A percentile compares a stretch with the other conserved stretches of the same genome.
phyloP scores from a whole-genome alignment of 352 stramenopile species.

The Phytophthora pluvialis region DNA sequence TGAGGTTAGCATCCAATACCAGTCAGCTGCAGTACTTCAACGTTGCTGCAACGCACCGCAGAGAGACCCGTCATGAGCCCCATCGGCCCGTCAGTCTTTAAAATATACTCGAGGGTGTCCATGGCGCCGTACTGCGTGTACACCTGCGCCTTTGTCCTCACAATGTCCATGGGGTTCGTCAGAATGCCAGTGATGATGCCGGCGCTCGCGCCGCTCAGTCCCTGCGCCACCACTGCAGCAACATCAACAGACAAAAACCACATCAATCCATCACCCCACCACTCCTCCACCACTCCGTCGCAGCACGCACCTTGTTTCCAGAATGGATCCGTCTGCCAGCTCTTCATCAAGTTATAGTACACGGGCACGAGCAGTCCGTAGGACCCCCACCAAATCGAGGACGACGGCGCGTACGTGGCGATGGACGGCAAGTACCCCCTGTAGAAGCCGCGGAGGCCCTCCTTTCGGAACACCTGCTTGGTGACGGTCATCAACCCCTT shows the following conservation, averaged over 20 bases:
- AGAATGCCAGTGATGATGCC: conserved; percentile 82
- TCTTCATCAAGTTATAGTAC: conserved; percentile 70
- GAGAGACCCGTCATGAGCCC: conserved; percentile 86
- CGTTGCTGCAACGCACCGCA: conserved; percentile 53
- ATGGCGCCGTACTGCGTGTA: conserved; percentile 87
- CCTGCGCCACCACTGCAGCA: conserved; percentile 69
- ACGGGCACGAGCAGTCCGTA: conserved; percentile 82
- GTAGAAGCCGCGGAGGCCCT: conserved; percentile 85
- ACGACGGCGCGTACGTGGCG: conserved; percentile 86
- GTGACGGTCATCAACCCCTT: conserved; percentile 68
- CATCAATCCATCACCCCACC: not conserved
- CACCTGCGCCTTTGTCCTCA: conserved; percentile 84
- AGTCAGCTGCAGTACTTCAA: not conserved
- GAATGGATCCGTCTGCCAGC: conserved; percentile 67
- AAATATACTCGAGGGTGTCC: conserved; percentile 86
- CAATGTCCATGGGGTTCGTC: conserved; percentile 91
- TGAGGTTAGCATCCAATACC: not conserved
- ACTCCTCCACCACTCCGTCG: not conserved
- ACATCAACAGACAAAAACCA: conserved; percentile 1
- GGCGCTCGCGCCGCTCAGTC: conserved; percentile 73
- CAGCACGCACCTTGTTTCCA: conserved; percentile 78
- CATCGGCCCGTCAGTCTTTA: conserved; percentile 71
- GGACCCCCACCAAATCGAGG: conserved; percentile 88
- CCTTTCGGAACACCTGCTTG: conserved; percentile 63
- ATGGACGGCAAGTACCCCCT: conserved; percentile 86